Evolutionary conservation across 1,284 basidiomycete species (phyloP), one percentile per base, ranked within the genome.

Genomic region (Jaminaea rosea): DNA sequence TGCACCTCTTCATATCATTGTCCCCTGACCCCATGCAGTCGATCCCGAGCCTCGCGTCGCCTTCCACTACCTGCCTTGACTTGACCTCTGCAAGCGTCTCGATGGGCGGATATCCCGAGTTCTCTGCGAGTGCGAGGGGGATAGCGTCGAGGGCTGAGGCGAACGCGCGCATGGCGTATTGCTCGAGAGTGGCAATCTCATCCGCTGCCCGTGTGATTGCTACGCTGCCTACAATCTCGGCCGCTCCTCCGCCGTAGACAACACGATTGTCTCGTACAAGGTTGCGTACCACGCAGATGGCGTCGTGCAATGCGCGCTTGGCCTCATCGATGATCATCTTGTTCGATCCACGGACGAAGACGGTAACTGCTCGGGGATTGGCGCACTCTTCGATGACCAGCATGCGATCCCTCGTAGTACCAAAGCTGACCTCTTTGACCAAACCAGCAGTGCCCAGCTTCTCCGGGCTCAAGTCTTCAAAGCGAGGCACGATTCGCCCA

Each of bases 81-180:
- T 93, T 94, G 58, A 98, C 87, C 60, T 92, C 86, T 1, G 93
- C 84, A 19, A 99, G 80, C 2, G 90, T 96, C 77, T 96, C 90
- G 65, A 99, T 99, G 9, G 93, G 94, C 26, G 88, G 86, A 50
- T 97, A 77, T 48, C 93, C 93, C 60, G 89, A 93, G 80, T 99
- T 98, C 76, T 98, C 94, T 4, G 94, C 93, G 9, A 98, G 80
- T 1, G 94, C 93, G 15, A 97, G 82, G 7, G 94, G 94, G 48
- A 97, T 79, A 9, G 91, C 82, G 69, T 98, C 93, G 7, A 99
- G 79, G 9, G 93, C 93, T 26, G 87, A 87, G 1, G 93, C 83
- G 73, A 97, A 99, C 15, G 93, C 92, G 41, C 93, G 86, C 92
- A 98, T 97, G 1, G 93, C 93, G 73, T 99, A 99, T 79, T 99